Evolutionary conservation across 768 basidiomycete genomes (phyloP).

Genomic region (Holtermanniella nyarrowii): DNA sequence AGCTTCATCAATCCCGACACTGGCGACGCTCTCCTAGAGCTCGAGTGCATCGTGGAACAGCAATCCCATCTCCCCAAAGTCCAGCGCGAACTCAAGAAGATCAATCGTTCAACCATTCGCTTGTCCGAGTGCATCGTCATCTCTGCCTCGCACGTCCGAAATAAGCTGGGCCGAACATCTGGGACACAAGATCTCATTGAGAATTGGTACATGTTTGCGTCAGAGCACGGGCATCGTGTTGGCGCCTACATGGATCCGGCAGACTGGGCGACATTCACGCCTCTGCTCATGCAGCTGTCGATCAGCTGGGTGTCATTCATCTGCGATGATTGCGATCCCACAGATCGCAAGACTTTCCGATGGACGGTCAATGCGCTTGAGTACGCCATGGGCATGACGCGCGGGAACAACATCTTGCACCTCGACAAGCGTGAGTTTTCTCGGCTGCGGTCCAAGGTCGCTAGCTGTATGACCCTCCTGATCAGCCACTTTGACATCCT

Average conservation of each 20-base stretch:
- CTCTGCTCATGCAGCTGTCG: conserved; percentile 73
- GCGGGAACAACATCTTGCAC: conserved; percentile 77
- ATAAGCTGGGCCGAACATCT: conserved; percentile 45
- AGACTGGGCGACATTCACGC: conserved; percentile 60
- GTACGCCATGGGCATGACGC: conserved; percentile 77
- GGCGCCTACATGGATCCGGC: conserved; percentile 75
- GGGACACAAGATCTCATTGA: conserved; percentile 52
- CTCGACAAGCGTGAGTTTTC: conserved; percentile 82
- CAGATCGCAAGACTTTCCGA: conserved; percentile 88
- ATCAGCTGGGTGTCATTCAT: conserved; percentile 99
- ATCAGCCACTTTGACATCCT: conserved; percentile 97
- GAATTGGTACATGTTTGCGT: conserved; percentile 90
- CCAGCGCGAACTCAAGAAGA: conserved; percentile 80
- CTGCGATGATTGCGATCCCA: conserved; percentile 93
- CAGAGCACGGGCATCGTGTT: conserved; percentile 78
- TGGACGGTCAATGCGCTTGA: conserved; percentile 97
- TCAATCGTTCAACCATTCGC: conserved; percentile 75
- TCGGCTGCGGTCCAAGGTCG: conserved; percentile 79
- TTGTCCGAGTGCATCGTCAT: conserved; percentile 87
- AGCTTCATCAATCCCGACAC: conserved; percentile 44
- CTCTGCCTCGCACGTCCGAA: conserved; percentile 75
- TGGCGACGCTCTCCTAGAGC: conserved; percentile 21
- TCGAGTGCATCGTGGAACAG: conserved; percentile 53
- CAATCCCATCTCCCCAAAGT: conserved; percentile 86
- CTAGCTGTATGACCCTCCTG: conserved; percentile 90